Conservation (phyloP, 257 asterid species). For the Pogostemon cablin region DNA sequence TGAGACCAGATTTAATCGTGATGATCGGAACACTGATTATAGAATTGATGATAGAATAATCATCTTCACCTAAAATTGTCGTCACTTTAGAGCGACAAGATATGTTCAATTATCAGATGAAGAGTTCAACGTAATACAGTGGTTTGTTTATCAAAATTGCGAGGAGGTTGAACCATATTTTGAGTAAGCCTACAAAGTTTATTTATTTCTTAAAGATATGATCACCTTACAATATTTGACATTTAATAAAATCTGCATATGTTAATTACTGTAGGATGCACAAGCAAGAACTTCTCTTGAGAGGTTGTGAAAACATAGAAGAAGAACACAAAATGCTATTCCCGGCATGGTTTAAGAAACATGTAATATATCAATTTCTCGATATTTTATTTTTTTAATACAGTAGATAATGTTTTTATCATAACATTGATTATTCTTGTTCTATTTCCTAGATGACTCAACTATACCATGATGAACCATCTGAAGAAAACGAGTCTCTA, state of each 20-base stretch:
- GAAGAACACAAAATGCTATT: background rate
- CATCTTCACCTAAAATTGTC: background rate
- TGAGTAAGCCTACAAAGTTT: background rate
- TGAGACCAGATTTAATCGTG: background rate
- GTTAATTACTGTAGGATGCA: background rate
- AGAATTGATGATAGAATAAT: background rate
- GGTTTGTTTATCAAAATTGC: background rate
- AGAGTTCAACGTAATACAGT: background rate
- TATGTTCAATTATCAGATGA: slow-evolving; percentile 1
- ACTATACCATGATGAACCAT: background rate
- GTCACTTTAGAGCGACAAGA: background rate
- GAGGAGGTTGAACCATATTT: background rate
- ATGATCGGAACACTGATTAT: background rate
- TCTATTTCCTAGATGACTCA: background rate
- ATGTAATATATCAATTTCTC: background rate
- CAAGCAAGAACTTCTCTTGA: background rate
- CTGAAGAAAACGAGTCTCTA: background rate
- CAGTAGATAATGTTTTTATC: background rate
- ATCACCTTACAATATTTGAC: background rate
- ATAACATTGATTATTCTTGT: background rate
- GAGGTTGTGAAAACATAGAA: background rate
- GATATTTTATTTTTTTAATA: too few species aligned
- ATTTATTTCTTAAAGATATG: too few species aligned
- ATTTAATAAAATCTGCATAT: background rate
- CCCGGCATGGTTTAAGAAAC: background rate